A percentile compares a stretch with the other conserved stretches of the same genome.
These are phyloP conservation scores for Rhexocercosporidium sp. DNA, from an alignment of 2,329 filamentous ascomycete genomes.

Conservation along the genomic window DNA sequence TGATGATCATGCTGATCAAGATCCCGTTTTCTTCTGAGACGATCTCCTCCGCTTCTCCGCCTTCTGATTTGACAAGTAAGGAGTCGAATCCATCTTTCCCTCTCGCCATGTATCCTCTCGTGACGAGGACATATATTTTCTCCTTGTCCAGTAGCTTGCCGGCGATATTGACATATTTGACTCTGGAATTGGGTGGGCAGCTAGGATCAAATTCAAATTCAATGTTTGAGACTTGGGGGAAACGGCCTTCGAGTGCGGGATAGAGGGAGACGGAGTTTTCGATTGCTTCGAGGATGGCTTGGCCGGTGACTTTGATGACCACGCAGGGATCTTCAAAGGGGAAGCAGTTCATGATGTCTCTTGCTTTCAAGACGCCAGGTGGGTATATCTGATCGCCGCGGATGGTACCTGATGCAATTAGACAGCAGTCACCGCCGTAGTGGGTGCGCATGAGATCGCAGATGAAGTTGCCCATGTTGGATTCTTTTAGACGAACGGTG, in stretches of 20 bases:
- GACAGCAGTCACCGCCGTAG: constrained; percentile 24
- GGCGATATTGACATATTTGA: constrained; percentile 21
- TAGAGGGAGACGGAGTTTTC: constrained; percentile 25
- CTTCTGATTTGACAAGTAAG: constrained; percentile 19
- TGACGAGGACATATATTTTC: constrained; percentile 19
- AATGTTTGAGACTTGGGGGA: constrained; percentile 25
- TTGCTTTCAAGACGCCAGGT: constrained; percentile 20
- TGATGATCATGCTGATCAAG: constrained; percentile 25
- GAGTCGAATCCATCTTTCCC: constrained; percentile 25
- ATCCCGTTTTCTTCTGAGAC: constrained; percentile 25
- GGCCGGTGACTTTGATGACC: constrained; percentile 23
- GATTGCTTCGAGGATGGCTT: constrained; percentile 18
- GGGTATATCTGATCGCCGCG: constrained; percentile 26
- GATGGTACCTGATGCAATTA: constrained; percentile 25
- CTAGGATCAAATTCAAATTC: constrained; percentile 25
- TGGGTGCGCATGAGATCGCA: constrained; percentile 26
- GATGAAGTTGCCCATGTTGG: constrained; percentile 27
- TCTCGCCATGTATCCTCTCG: constrained; percentile 24
- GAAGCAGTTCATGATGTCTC: constrained; percentile 27
- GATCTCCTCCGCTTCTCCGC: constrained; percentile 22
- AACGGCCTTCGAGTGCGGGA: constrained; percentile 24
- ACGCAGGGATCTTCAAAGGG: constrained; percentile 26
- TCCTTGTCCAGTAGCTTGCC: constrained; percentile 15
- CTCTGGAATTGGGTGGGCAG: constrained; percentile 13
- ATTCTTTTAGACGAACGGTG: constrained; percentile 24